Evolutionary conservation across 495 filamentous ascomycete species (phyloP).

Genomic region (Penicillium chermesinum): DNA sequence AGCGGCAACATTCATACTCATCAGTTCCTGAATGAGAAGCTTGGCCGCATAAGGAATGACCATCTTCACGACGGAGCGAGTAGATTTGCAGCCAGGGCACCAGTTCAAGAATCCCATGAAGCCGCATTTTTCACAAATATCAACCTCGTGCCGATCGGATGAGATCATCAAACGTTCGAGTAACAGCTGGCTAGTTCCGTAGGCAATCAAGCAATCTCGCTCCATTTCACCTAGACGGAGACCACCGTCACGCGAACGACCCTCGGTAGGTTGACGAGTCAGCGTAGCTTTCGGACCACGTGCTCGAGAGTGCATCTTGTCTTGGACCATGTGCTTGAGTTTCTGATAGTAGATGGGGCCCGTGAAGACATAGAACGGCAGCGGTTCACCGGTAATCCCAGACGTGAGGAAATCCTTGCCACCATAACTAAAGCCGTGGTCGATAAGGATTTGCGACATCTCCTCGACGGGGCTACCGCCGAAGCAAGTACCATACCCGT

Average conservation of each 20-base stretch:
- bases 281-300: slow-evolving; percentile 85
- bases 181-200: slow-evolving; percentile 86
- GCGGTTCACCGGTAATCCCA: slow-evolving; percentile 88
- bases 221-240: slow-evolving; percentile 98
- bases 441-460: slow-evolving; percentile 78
- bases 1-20: slow-evolving; percentile 96
- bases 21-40: slow-evolving; percentile 89
- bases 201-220: slow-evolving; percentile 93
- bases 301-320: slow-evolving; percentile 97
- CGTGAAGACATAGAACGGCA: slow-evolving; percentile 96
- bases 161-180: slow-evolving; percentile 93
- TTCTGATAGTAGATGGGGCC: slow-evolving; percentile 99
- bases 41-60: slow-evolving; percentile 99
- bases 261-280: slow-evolving; percentile 94
- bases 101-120: slow-evolving; percentile 92
- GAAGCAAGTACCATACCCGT: slow-evolving; percentile 92
- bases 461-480: slow-evolving; percentile 86
- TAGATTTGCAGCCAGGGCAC: slow-evolving; percentile 85
- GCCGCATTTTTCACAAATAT: slow-evolving; percentile 88
- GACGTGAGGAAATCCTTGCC: slow-evolving; percentile 95
- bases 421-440: slow-evolving; percentile 88
- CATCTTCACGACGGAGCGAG: slow-evolving; percentile 76
- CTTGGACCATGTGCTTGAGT: slow-evolving; percentile 99
- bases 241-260: slow-evolving; percentile 86
- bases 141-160: slow-evolving; percentile 82